A percentile compares a stretch with the other conserved stretches of the same genome.
Conservation (phyloP, 2,329 filamentous ascomycete species). For the Blastomyces emzantsi region DNA sequence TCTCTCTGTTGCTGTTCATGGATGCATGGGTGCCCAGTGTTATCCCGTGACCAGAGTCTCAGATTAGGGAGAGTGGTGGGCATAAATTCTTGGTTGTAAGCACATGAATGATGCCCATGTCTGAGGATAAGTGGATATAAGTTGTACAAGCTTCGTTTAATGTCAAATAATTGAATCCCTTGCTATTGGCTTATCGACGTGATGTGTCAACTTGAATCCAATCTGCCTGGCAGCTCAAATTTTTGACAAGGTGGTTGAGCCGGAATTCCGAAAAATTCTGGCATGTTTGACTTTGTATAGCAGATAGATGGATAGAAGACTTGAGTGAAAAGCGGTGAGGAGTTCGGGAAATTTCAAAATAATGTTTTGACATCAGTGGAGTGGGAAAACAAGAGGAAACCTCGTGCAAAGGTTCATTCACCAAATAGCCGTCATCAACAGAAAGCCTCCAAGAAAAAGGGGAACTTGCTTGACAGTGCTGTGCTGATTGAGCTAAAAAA, state of each 20-base stretch:
- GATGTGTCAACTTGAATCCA: not conserved
- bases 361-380: not conserved
- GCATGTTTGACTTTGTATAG: not conserved
- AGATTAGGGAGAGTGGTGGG: not conserved
- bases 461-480: not conserved
- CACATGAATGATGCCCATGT: not conserved
- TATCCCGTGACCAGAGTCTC: not conserved
- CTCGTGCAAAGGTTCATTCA: not conserved
- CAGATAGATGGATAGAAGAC: not conserved
- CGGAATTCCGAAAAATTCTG: not conserved
- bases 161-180: not conserved
- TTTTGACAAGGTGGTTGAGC: not conserved
- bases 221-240: not conserved
- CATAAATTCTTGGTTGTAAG: not conserved
- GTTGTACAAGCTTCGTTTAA: slow-evolving; percentile 1
- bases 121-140: not conserved
- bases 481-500: not conserved
- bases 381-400: not conserved
- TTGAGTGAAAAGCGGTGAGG: not conserved
- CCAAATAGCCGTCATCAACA: not conserved
- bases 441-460: not conserved
- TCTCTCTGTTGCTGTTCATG: not conserved
- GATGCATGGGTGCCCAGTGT: not conserved
- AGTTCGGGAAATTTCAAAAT: not conserved
- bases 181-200: not conserved